Base-by-base conservation (phyloP, 805 yeast genomes). In the Hanseniaspora lindneri region DNA sequence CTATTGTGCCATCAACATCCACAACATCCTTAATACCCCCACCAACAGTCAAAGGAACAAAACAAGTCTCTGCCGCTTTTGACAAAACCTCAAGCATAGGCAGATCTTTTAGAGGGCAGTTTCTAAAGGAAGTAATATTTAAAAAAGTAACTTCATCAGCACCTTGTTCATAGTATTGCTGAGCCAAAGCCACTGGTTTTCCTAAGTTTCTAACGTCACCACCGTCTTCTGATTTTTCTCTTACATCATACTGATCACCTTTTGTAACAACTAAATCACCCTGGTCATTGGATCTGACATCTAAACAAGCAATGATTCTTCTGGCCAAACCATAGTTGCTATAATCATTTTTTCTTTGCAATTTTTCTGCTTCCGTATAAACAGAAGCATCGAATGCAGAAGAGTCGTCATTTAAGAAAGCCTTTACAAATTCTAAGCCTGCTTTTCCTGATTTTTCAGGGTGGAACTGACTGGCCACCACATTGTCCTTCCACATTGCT, bases 191-290 rank as follows among this genome's bases (percentile, higher is more conserved):
- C 0, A 92, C 96, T 1, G 99, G 99, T 63, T 94, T 92, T 16
- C 99, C 99, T 52, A 92, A 69, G 61, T 92, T 92, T 62, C 96
- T 76, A 24, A 92, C 96, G 54, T 76, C 75, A 19, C 47, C 47
- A 39, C 68, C 68, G 27, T 73, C 76, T 3, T 69, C 73, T 4
- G 64, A 60, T 56, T 80, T 80, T 59, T 88, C 96, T 55, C 98
- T 77, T 1, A 92, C 99, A 64, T 92, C 95, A 62, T 92, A 92
- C 64, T 92, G 98, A 60, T 92, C 99, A 50, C 99, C 99, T 65
- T 92, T 92, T 0, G 99, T 92, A 24, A 92, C 99, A 1, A 92
- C 98, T 55, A 92, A 72, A 61, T 92, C 98, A 28, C 98, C 99
- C 33, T 70, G 70, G 59, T 92, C 98, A 61, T 92, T 92, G 6